Evolutionary conservation across 2,329 filamentous ascomycete species (phyloP).

Genomic region (Pseudocercospora fijiensis): DNA sequence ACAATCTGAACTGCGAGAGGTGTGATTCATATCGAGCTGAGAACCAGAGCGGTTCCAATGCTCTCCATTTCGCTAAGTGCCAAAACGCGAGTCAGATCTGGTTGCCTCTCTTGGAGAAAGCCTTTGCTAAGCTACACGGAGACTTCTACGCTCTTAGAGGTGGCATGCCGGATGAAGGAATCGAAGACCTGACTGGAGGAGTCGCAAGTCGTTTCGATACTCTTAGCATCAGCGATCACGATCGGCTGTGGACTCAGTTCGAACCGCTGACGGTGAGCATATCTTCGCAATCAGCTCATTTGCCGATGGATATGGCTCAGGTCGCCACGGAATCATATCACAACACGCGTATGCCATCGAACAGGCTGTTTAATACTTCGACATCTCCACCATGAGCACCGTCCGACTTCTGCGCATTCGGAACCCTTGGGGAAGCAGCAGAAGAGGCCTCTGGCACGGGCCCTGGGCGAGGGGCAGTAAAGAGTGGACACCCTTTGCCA

Average conservation of each 20-base stretch:
- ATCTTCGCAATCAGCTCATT: too few relatives aligned
- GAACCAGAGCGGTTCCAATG: conserved; percentile 70
- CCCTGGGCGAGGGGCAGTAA: conserved; percentile 73
- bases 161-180: conserved; percentile 65
- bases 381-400: background rate
- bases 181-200: conserved; percentile 53
- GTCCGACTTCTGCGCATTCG: conserved; percentile 41
- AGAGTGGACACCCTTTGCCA: conserved; percentile 70
- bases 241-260: conserved; percentile 9
- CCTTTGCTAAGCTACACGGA: conserved; percentile 77
- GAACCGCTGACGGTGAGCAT: too few relatives aligned
- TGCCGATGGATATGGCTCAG: too few relatives aligned
- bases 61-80: conserved; percentile 73
- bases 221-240: conserved; percentile 16
- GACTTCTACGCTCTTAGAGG: conserved; percentile 72
- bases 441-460: conserved; percentile 67
- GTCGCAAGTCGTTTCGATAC: conserved; percentile 35
- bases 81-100: conserved; percentile 74
- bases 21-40: conserved; percentile 67
- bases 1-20: conserved; percentile 44
- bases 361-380: background rate
- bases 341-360: conserved; percentile 2
- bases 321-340: background rate
- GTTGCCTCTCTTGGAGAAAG: conserved; percentile 75
- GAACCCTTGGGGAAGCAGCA: conserved; percentile 71